Evolutionary conservation across 225 moss, liverwort and hornwort genomes (phyloP).

Genomic region (Marchantia polymorpha): DNA sequence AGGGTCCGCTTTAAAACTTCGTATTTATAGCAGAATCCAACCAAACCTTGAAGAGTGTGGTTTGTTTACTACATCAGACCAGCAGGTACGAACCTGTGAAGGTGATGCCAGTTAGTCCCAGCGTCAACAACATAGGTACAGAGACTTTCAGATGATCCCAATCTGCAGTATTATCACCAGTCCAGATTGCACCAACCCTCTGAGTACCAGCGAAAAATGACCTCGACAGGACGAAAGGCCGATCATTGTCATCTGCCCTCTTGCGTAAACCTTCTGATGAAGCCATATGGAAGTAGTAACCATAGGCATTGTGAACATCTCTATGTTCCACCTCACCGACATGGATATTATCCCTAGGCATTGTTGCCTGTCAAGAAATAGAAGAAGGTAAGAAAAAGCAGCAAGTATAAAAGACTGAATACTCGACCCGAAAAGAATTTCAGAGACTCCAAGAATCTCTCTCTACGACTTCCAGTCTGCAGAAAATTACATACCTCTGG

Average conservation of each 20-base stretch:
- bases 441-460: background rate
- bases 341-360: conserved; percentile 91
- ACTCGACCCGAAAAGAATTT: background rate
- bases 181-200: conserved; percentile 89
- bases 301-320: conserved; percentile 94
- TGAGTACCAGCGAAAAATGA: conserved; percentile 93
- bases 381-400: background rate
- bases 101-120: conserved; percentile 82
- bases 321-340: conserved; percentile 79
- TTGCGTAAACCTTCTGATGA: conserved; percentile 67
- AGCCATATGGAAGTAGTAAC: conserved; percentile 94
- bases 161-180: conserved; percentile 85
- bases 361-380: conserved; percentile 54
- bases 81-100: conserved; percentile 58
- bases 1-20: too few species aligned
- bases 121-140: conserved; percentile 79
- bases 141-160: conserved; percentile 82
- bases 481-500: conserved; percentile 64
- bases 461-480: background rate
- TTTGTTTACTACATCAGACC: background rate
- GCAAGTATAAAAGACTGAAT: background rate
- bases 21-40: too few species aligned
- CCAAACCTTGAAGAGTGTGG: background rate
- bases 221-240: conserved; percentile 94
- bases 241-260: conserved; percentile 73